Evolutionary conservation across 441 rosid species (phyloP), one percentile per base, ranked within the genome.

Genomic region (Cnidoscolus chayamansa): DNA sequence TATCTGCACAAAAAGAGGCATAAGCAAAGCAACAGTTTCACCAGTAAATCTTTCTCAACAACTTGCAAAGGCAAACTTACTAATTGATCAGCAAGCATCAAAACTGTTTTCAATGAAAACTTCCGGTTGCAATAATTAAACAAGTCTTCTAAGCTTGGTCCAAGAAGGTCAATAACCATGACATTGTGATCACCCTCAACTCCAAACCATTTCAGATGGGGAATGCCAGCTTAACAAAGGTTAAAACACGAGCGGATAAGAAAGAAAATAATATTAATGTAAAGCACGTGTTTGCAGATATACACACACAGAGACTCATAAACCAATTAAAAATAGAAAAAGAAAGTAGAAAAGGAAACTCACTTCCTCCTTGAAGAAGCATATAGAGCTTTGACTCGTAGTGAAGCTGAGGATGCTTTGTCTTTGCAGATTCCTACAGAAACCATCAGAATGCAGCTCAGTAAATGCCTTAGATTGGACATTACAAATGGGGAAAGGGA

Each of bases 341-440:
- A 49, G 54, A n/a, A 62, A 59, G 55, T 40, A 75, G 55, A 75
- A n/a, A 51, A 67, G 70, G 70, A 58, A 56, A 68, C 90, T 63
- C 83, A 92, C 98, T 89, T 89, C 98, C 98, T 85, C 98, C 98
- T 85, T 90, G 97, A 68, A 94, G 97, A 76, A 90, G 87, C 94
- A 89, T 83, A 78, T 94, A 94, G 70, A 94, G 76, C 81, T 94
- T 92, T 58, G 98, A 94, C 83, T 94, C 98, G 63, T 94, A 94
- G 45, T 90, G 94, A 82, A 94, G 97, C 84, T 94, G 98, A 57
- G 98, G 98, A 70, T 92, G 96, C 85, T 86, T 90, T 63, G 94
- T 87, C 84, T 89, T 87, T 71, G 79, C 94, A 80, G 89, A 76
- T 88, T 92, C 98, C 97, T 92, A 67, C 76, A 71, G 12, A 70